These are phyloP conservation scores for Mycena chlorophos DNA, from an alignment of 768 basidiomycete genomes.

Conservation along the genomic window DNA sequence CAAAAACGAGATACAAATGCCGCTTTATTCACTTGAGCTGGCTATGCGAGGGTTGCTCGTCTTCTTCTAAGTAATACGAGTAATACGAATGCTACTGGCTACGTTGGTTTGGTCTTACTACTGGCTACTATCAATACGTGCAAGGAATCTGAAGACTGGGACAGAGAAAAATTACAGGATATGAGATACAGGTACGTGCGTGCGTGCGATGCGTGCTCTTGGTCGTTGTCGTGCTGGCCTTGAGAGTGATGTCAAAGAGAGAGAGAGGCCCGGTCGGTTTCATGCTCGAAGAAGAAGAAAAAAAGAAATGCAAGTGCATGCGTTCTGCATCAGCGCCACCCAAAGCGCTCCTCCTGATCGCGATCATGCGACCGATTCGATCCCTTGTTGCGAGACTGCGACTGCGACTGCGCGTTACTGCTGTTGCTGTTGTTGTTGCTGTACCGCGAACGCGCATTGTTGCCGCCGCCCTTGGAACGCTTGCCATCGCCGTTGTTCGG, in stretches of 20 bases:
- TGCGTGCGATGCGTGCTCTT: not conserved
- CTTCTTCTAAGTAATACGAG: too few species aligned
- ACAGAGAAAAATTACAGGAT: not conserved
- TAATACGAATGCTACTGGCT: too few species aligned
- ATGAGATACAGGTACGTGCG: not conserved
- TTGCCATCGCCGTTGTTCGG: not conserved
- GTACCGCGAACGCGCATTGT: not conserved
- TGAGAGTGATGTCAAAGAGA: not conserved
- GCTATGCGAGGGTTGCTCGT: too few species aligned
- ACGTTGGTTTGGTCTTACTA: too few species aligned
- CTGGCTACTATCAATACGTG: conserved; percentile 2
- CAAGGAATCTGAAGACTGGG: too few species aligned
- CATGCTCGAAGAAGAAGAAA: too few species aligned
- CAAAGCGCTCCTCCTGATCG: conserved; percentile 1
- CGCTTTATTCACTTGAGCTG: too few species aligned
- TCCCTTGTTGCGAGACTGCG: not conserved
- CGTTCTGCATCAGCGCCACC: conserved; percentile 1
- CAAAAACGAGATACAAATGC: too few species aligned
- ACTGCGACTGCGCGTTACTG: not conserved
- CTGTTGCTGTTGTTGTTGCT: not conserved
- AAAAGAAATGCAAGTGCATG: too few species aligned
- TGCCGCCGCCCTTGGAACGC: not conserved
- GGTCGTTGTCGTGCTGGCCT: not conserved
- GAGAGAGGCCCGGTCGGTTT: not conserved
- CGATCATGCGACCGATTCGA: not conserved